Evolutionary conservation across 768 basidiomycete species (phyloP).

Genomic region (Calocybe indica): DNA sequence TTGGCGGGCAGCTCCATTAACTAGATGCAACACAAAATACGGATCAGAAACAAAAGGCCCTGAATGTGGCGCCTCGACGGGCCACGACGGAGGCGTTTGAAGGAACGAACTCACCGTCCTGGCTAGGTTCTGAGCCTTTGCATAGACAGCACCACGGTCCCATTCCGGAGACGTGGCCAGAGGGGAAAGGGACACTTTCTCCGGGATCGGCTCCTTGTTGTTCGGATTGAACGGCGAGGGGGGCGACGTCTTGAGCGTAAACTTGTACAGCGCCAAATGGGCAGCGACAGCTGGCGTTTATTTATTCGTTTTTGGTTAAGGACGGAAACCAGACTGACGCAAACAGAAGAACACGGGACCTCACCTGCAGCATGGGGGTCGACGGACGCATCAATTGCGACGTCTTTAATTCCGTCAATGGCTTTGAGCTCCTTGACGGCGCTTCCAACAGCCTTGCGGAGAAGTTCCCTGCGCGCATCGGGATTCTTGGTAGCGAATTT

Average conservation of each 20-base stretch:
- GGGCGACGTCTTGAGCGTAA: slow-evolving; percentile 71
- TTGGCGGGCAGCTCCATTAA: slow-evolving; percentile 85
- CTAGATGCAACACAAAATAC: slow-evolving; percentile 26
- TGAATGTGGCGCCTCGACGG: slow-evolving; percentile 10
- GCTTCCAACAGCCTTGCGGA: slow-evolving; percentile 66
- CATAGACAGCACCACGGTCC: slow-evolving; percentile 71
- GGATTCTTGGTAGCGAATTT: slow-evolving; percentile 40
- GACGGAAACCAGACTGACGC: not conserved
- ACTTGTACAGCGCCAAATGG: slow-evolving; percentile 68
- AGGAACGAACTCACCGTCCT: slow-evolving; percentile 43
- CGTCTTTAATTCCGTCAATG: slow-evolving; percentile 56
- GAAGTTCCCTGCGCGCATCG: slow-evolving; percentile 51
- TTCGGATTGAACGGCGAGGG: slow-evolving; percentile 63
- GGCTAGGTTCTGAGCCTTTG: slow-evolving; percentile 73
- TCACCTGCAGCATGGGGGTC: slow-evolving; percentile 79
- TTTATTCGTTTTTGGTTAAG: not conserved
- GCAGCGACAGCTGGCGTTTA: slow-evolving; percentile 61
- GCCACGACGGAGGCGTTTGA: too few relatives aligned
- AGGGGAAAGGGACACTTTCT: slow-evolving; percentile 44
- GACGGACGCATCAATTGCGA: slow-evolving; percentile 53
- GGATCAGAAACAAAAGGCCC: not conserved
- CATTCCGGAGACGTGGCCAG: slow-evolving; percentile 49
- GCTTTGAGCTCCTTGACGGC: slow-evolving; percentile 65
- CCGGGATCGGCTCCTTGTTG: slow-evolving; percentile 42
- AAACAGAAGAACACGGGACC: slow-evolving; percentile 12